phyloP scores from a whole-genome alignment of 2,329 filamentous ascomycete species.

The Fonsecaea erecta region DNA sequence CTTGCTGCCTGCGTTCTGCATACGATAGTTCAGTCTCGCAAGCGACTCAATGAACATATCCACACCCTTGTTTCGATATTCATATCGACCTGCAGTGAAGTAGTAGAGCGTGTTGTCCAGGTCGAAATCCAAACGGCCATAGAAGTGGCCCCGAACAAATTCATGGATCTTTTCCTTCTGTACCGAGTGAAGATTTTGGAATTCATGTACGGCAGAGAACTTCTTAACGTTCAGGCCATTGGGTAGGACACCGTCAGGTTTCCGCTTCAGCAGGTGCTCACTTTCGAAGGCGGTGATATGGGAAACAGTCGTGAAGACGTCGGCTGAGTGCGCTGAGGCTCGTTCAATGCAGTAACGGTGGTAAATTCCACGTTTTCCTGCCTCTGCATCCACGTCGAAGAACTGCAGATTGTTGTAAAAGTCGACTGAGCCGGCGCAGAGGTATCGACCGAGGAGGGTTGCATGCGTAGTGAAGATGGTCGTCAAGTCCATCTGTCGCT shows the following conservation, averaged over 20 bases:
- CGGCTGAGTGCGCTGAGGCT: conserved; percentile 84
- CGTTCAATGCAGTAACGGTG: conserved; percentile 98
- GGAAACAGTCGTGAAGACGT: conserved; percentile 98
- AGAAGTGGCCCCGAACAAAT: conserved; percentile 97
- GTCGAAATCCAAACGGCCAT: conserved; percentile 96
- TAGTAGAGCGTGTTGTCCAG: conserved; percentile 96
- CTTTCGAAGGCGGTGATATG: conserved; percentile 99
- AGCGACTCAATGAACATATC: conserved; percentile 99
- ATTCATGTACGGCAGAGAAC: conserved; percentile 97
- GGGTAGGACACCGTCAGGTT: conserved; percentile 93
- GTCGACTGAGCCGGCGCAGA: conserved; percentile 95
- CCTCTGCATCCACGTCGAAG: conserved; percentile 95
- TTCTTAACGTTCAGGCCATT: conserved; percentile 99
- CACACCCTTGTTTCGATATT: conserved; percentile 97
- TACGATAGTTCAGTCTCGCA: conserved; percentile 88
- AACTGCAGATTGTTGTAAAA: conserved; percentile 99
- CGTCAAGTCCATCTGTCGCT: conserved; percentile 91
- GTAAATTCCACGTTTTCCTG: conserved; percentile 97
- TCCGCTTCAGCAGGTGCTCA: conserved; percentile 95
- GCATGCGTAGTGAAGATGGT: conserved; percentile 99
- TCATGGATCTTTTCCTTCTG: conserved; percentile 98
- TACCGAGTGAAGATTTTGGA: conserved; percentile 96
- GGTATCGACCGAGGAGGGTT: conserved; percentile 90
- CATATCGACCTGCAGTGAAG: conserved; percentile 95
- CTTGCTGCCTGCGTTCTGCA: conserved; percentile 84